Conservation (phyloP, 371 early-diverging fungal genomes). For the Actinomucor elegans region DNA sequence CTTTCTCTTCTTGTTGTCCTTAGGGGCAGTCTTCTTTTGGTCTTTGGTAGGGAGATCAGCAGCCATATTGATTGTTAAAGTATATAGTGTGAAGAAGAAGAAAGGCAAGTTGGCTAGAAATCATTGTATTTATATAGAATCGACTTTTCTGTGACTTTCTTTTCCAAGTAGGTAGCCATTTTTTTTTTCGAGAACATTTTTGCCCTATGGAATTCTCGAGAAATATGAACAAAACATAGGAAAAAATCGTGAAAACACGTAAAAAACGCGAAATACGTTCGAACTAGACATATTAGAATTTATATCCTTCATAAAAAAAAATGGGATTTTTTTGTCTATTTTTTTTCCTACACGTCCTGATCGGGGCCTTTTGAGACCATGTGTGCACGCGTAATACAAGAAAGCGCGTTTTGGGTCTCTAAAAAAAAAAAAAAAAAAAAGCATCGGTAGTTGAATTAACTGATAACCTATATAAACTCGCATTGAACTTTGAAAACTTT, state of each 20-base stretch:
- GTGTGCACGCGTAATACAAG: too few species aligned
- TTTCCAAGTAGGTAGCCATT: background rate
- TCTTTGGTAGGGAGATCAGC: conserved; percentile 53
- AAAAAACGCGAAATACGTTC: conserved; percentile 25
- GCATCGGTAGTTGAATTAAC: background rate
- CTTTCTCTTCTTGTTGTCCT: conserved; percentile 60
- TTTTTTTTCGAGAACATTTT: too few species aligned
- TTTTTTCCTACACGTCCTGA: too few species aligned
- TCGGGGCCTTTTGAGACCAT: too few species aligned
- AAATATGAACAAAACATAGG: background rate
- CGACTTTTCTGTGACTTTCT: conserved; percentile 1
- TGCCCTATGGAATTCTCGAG: too few species aligned
- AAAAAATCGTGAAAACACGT: conserved; percentile 22
- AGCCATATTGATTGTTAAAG: conserved; percentile 20
- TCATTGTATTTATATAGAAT: conserved; percentile 3
- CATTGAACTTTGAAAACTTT: conserved; percentile 7
- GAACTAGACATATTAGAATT: background rate
- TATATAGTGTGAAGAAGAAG: conserved; percentile 13
- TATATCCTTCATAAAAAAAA: conserved; percentile 11
- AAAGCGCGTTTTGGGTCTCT: too few species aligned
- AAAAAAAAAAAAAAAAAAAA: conserved; percentile 9
- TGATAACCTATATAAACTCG: conserved; percentile 15
- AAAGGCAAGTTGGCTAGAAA: background rate
- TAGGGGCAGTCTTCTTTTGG: conserved; percentile 17
- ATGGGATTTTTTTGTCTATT: conserved; percentile 3